These are phyloP conservation scores for Acacia crassicarpa DNA, from an alignment of 306 rosid genomes.

Conservation along the genomic window DNA sequence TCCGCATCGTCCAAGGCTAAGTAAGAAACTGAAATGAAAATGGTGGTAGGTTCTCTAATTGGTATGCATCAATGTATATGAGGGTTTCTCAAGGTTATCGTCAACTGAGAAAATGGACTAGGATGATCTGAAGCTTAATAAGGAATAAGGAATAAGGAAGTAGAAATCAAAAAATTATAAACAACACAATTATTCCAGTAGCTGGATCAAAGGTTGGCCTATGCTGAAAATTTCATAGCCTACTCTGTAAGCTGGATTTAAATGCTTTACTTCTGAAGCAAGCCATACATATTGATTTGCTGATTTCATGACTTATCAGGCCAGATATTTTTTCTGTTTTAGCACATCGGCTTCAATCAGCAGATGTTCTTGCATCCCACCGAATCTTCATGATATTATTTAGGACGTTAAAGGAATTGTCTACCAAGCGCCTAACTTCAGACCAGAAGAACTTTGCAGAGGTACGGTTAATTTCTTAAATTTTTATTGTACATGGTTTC, in stretches of 20 bases:
- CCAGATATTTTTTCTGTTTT: constrained; percentile 83
- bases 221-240: background rate
- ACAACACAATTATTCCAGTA: background rate
- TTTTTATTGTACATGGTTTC: background rate
- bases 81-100: background rate
- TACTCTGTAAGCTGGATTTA: constrained; percentile 13
- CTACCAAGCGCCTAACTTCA: constrained; percentile 82
- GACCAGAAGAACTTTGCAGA: constrained; percentile 89
- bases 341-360: constrained; percentile 83
- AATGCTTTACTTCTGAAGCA: constrained; percentile 23
- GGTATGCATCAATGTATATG: background rate
- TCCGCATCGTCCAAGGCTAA: background rate
- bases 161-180: background rate
- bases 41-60: background rate
- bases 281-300: constrained; percentile 44
- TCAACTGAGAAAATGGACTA: background rate
- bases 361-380: constrained; percentile 82
- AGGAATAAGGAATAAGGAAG: background rate
- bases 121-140: background rate
- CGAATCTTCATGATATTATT: constrained; percentile 79
- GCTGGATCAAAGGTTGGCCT: background rate
- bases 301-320: constrained; percentile 65
- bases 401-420: constrained; percentile 84
- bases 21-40: background rate
- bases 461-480: constrained; percentile 44